These are phyloP conservation scores for Beauveria brongniartii DNA, from an alignment of 2,329 filamentous ascomycete genomes.

Conservation along the genomic window DNA sequence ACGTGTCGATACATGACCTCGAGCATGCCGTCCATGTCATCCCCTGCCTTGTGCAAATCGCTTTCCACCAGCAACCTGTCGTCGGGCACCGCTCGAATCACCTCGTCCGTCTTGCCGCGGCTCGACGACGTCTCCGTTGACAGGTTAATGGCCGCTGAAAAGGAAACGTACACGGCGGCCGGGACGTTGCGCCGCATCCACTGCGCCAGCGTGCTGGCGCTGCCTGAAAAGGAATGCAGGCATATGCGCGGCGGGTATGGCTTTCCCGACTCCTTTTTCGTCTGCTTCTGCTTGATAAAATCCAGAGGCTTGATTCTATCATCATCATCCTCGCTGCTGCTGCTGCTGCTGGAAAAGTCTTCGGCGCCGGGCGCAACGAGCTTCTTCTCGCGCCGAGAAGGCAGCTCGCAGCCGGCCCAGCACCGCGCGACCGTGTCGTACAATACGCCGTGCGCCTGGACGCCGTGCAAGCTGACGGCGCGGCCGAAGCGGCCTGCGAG, in stretches of 20 bases:
- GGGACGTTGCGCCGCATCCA: constrained; percentile 70
- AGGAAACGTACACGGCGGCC: constrained; percentile 75
- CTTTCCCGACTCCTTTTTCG: constrained; percentile 22
- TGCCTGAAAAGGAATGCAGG: constrained; percentile 86
- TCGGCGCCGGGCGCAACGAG: constrained; percentile 40
- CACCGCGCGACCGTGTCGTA: constrained; percentile 55
- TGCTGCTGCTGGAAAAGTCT: constrained; percentile 32
- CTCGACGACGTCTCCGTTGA: constrained; percentile 35
- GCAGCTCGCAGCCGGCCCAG: constrained; percentile 63
- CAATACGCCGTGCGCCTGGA: constrained; percentile 66
- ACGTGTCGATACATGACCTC: constrained; percentile 70
- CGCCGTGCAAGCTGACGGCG: constrained; percentile 63
- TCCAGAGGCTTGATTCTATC: constrained; percentile 14
- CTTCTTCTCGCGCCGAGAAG: constrained; percentile 51
- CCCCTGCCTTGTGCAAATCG: constrained; percentile 77
- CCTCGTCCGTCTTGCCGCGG: constrained; percentile 45
- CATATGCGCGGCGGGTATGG: constrained; percentile 85
- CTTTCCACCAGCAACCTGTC: constrained; percentile 80
- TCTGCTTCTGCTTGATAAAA: background rate
- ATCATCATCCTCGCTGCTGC: constrained; percentile 29
- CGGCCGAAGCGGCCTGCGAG: constrained; percentile 61
- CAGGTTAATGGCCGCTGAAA: constrained; percentile 78
- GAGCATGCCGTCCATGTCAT: constrained; percentile 68
- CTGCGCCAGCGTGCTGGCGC: constrained; percentile 64
- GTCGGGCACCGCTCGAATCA: constrained; percentile 67